Percentiles rank a stretch among this genome's conserved stretches.
phyloP scores from a whole-genome alignment of 1,284 basidiomycete genomes.

The Neolentinus lepideus region DNA sequence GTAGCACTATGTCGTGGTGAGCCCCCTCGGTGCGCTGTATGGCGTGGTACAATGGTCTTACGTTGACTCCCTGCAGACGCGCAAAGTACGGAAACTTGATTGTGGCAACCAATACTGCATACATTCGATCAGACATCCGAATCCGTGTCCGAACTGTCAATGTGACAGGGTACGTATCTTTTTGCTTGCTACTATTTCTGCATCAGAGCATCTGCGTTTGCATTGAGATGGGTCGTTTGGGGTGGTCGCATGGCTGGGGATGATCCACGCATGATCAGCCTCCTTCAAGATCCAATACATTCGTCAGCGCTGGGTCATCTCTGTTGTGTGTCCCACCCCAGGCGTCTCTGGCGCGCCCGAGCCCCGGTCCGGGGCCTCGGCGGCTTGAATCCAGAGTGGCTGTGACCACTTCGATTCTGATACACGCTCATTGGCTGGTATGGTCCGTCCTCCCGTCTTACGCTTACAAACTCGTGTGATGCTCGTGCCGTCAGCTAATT shows the following conservation, averaged over 20 bases:
- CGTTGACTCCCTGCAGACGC: constrained; percentile 34
- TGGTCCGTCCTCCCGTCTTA: neutral
- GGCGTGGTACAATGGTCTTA: neutral
- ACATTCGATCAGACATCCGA: constrained; percentile 45
- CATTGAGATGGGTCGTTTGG: neutral
- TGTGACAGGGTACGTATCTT: constrained; percentile 38
- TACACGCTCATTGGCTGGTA: neutral
- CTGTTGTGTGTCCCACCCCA: neutral
- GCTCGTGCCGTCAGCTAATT: neutral
- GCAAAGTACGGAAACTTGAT: constrained; percentile 52
- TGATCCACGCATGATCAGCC: too few relatives aligned
- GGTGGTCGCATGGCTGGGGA: neutral
- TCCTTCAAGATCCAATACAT: neutral
- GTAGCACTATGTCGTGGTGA: constrained; percentile 48
- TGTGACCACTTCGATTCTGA: neutral
- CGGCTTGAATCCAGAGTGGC: neutral
- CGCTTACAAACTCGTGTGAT: neutral
- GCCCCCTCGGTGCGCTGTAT: too few relatives aligned
- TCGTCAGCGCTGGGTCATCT: neutral
- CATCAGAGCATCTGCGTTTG: neutral
- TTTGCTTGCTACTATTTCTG: neutral
- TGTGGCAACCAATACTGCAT: constrained; percentile 53
- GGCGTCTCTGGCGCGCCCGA: neutral
- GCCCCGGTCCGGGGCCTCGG: neutral
- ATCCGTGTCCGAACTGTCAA: constrained; percentile 44